Evolutionary conservation across 2,329 filamentous ascomycete species (phyloP), one percentile per base, ranked within the genome.

Genomic region (Claviceps sp.): DNA sequence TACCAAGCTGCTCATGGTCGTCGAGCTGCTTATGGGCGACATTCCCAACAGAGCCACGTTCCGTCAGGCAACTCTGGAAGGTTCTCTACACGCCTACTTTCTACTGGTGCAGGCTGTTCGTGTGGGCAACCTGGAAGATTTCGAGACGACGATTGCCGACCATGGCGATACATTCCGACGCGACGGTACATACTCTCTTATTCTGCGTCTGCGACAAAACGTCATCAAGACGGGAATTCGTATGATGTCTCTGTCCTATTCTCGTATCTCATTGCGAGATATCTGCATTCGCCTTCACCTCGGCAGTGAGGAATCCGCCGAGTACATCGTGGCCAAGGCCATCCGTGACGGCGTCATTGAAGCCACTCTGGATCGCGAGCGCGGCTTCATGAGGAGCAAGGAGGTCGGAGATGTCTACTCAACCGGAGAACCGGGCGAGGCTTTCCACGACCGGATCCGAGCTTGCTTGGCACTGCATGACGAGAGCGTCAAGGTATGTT

Each of bases 151-250:
- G 45, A 90, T 97, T 56, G 84, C 86, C 61, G 79, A 84, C 48
- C 83, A 95, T 65, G 84, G 84, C 53, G 81, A 87, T 45, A 84
- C 84, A 11, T 98, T 97, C 82, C 85, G 89, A 63, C 85, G 86
- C 59, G 93, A 98, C 66, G 88, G 88, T 53, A 97, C 91, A 19
- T 97, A 97, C 74, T 95, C 90, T 11, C 77, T 98, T 53, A 94
- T 97, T 61, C 79, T 97, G 57, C 90, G 93, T 56, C 78, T 98
- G 56, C 84, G 93, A 61, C 93, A 98, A 71, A 98, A 98, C 65
- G 93, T 98, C 64, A 97, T 98, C 81, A 95, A 95, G 77, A 98
- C 93, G 3, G 93, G 93, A 59, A 95, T 98, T 57, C 89, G 93
- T 60, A 96, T 97, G 89, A 95, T 98, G 81, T 97, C 91, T 42